Evolutionary conservation across 768 basidiomycete species (phyloP), one percentile per base, ranked within the genome.

Genomic region (Omphalotus guepiniiformis): DNA sequence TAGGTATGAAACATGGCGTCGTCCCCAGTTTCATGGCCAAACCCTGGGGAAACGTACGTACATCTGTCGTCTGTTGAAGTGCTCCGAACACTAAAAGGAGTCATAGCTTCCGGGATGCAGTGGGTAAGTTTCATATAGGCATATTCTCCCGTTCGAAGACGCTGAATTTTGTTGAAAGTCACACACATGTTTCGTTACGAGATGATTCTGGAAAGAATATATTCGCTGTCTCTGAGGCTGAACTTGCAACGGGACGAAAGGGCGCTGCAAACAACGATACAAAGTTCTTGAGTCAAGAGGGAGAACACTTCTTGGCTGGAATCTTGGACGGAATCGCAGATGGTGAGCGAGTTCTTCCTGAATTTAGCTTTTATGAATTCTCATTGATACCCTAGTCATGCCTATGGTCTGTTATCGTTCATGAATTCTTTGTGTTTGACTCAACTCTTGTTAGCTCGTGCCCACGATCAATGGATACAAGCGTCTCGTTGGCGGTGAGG

Each of bases 11-110:
- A 61, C 75, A 88, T 53, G 88, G 87, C 7, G 73, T 99, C 47
- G 78, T 92, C 30, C 95, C 96, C 1, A 95, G 91, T 50, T 99
- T 99, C 67, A 98, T 97, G 95, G 93, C 94, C 0, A 97, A 97
- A 58, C 94, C 94, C 21, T 96, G 91, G 88, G 85, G 83, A 26
- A 83, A 91, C 58, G 93, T 93, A 59, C 60, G 85, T 71, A 11
- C 15, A n/a, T 15, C 3, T 4, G 1, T 34, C 27, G 8, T 12
- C 23, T 47, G 22, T 28, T 26, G 16, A 18, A 19, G 15, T 12
- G n/a, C 2, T 39, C 7, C 21, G 3, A 15, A 40, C 23, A n/a
- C 4, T 22, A 16, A 22, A 32, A 23, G 22, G 28, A 23, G 3
- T 25, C 25, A 32, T 55, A 96, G 88, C 79, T 97, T 53, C 94